phyloP scores from a whole-genome alignment of 805 yeast genomes.

The Maudiozyma saulgeensis region DNA sequence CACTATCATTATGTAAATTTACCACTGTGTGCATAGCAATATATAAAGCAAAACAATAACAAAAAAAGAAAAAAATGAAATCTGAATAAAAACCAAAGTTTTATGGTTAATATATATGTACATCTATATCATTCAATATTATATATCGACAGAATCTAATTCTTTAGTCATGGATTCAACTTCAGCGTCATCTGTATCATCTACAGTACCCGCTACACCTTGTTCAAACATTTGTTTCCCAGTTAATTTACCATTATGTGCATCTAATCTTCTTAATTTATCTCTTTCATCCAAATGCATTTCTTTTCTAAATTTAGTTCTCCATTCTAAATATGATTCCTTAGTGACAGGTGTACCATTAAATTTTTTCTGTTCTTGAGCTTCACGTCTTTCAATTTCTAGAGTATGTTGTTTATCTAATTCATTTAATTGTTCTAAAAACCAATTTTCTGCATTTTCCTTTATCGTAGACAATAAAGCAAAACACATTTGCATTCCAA shows the following conservation, averaged over 20 bases:
- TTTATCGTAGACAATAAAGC: constrained; percentile 68
- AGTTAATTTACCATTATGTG: constrained; percentile 69
- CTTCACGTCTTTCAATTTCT: constrained; percentile 54
- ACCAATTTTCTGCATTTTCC: constrained; percentile 67
- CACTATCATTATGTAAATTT: too few species aligned
- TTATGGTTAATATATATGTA: not conserved
- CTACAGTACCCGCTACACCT: constrained; percentile 62
- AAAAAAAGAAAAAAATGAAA: too few species aligned
- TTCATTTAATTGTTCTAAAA: constrained; percentile 44
- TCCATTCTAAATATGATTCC: constrained; percentile 69
- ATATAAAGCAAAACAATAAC: too few species aligned
- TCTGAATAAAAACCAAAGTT: not conserved
- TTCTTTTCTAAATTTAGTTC: constrained; percentile 59
- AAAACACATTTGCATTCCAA: constrained; percentile 90
- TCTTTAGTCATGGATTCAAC: constrained; percentile 13
- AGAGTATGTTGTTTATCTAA: constrained; percentile 52
- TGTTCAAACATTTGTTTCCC: constrained; percentile 86
- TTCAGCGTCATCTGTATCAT: constrained; percentile 41
- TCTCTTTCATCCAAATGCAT: constrained; percentile 57
- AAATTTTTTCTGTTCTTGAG: constrained; percentile 81
- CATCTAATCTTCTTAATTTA: constrained; percentile 39
- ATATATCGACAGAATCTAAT: constrained; percentile 2
- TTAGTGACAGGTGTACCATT: constrained; percentile 81
- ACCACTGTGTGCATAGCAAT: too few species aligned
- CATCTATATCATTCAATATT: not conserved